Evolutionary conservation across 1,284 basidiomycete genomes (phyloP), one percentile per base, ranked within the genome.

Genomic region (Fomitopsis schrenkii): DNA sequence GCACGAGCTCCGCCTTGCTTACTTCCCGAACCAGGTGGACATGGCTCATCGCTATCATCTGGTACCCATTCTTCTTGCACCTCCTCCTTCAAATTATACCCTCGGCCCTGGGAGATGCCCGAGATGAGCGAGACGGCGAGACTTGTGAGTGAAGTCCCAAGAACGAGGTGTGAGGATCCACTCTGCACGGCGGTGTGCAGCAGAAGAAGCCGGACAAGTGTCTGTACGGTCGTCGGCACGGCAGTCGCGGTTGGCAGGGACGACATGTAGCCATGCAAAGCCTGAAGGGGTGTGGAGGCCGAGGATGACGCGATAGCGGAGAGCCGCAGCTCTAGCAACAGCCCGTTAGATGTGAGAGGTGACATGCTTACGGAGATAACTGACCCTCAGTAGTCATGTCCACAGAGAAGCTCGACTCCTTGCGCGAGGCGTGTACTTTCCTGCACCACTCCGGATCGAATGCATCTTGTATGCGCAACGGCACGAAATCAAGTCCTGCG

Each of bases 111-210:
- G 0, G 91, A 84, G 55, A 95, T 87, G 9, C 83, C 85, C 1
- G 88, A 85, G 61, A 95, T 90, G 42, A 95, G 77, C 12, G 86
- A 84, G 55, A 94, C 82, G 0, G 93, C 93, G 17, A 95, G 80
- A 0, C 90, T 86, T 0, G 94, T 94, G 15, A 94, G 79, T 1
- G 88, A 91, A 26, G 92, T 90, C 60, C 93, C 93, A n/a, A 94
- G 79, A 5, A 94, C 76, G 9, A 95, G 77, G 70, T 95, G 92
- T 0, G 91, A 91, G 53, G 88, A 86, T 10, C 74, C 71, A 4
- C 81, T 81, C 1, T 82, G 77, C 22, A 75, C 72, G 1, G 93
- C 85, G 0, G 87, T 86, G 64, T 90, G 78, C 4, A 88, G 75
- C n/a, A 95, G 78, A 10, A 96, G 79, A 17, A 93, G 73, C 22